These are phyloP conservation scores for Ophiostoma tasmaniense DNA, from an alignment of 2,329 filamentous ascomycete genomes.

Conservation along the genomic window DNA sequence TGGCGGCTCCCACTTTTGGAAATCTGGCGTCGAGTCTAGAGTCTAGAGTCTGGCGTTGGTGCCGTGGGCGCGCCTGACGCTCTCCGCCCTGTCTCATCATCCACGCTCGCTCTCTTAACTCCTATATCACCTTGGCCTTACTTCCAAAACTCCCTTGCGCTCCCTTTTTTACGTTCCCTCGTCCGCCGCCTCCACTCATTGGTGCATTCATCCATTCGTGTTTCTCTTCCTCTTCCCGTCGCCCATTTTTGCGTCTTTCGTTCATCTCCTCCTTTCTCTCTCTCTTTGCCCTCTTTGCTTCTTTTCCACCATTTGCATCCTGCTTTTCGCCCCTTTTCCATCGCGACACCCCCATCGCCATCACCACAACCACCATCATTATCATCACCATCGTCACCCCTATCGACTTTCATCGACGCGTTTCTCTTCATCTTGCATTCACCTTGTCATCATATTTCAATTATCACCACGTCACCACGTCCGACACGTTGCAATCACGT, in stretches of 20 bases:
- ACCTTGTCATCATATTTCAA: not conserved
- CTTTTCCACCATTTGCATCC: constrained; percentile 15
- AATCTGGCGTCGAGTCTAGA: not conserved
- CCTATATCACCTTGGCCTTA: constrained; percentile 7
- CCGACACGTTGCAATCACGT: constrained; percentile 8
- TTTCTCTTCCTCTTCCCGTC: constrained; percentile 15
- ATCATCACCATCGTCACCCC: constrained; percentile 12
- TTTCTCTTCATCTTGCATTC: not conserved
- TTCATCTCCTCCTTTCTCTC: constrained; percentile 10
- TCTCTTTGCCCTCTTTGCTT: not conserved
- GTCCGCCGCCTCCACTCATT: constrained; percentile 18
- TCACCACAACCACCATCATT: constrained; percentile 14
- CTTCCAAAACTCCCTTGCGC: constrained; percentile 18
- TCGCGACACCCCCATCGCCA: constrained; percentile 16
- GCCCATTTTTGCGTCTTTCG: constrained; percentile 15
- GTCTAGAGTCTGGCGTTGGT: not conserved
- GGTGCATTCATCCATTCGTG: constrained; percentile 15
- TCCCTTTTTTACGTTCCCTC: constrained; percentile 18
- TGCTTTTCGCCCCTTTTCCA: constrained; percentile 15
- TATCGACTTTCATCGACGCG: constrained; percentile 4
- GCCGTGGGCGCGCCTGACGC: constrained; percentile 14
- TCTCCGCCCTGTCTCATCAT: constrained; percentile 18
- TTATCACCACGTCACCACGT: constrained; percentile 16
- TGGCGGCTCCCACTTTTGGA: constrained; percentile 1
- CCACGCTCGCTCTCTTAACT: constrained; percentile 10